These are phyloP conservation scores for Corylus americana DNA, from an alignment of 306 rosid species.

Conservation along the genomic window DNA sequence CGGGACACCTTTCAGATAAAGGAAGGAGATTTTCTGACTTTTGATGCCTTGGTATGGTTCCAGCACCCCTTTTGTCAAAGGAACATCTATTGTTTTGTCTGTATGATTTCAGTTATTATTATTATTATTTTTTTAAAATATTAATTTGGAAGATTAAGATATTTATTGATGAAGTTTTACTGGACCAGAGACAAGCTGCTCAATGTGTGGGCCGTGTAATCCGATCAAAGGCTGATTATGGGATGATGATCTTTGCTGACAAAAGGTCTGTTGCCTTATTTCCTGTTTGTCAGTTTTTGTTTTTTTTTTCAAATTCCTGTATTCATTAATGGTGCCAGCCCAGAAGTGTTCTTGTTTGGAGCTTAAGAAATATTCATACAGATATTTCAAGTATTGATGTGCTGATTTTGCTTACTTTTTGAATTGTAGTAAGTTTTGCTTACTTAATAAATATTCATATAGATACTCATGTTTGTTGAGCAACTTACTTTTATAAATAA, in stretches of 20 bases:
- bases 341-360: background rate
- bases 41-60: slow-evolving; percentile 82
- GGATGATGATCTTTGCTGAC: slow-evolving; percentile 99
- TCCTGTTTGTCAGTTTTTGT: background rate
- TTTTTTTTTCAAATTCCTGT: background rate
- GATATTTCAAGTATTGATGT: background rate
- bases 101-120: slow-evolving; percentile 6
- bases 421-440: background rate
- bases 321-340: background rate
- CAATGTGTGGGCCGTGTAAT: slow-evolving; percentile 97
- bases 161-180: slow-evolving; percentile 15
- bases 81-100: slow-evolving; percentile 8
- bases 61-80: slow-evolving; percentile 14
- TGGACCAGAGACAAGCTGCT: slow-evolving; percentile 92
- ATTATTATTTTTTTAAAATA: background rate
- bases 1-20: slow-evolving; percentile 88
- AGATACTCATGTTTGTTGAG: background rate
- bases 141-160: slow-evolving; percentile 4
- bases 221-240: slow-evolving; percentile 96
- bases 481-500: background rate
- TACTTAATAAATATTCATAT: too few relatives aligned
- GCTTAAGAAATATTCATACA: background rate
- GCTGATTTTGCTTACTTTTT: background rate
- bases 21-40: slow-evolving; percentile 94
- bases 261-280: slow-evolving; percentile 55